Base-by-base conservation (phyloP, 176 grass and related monocot species). In the Lolium perenne region DNA sequence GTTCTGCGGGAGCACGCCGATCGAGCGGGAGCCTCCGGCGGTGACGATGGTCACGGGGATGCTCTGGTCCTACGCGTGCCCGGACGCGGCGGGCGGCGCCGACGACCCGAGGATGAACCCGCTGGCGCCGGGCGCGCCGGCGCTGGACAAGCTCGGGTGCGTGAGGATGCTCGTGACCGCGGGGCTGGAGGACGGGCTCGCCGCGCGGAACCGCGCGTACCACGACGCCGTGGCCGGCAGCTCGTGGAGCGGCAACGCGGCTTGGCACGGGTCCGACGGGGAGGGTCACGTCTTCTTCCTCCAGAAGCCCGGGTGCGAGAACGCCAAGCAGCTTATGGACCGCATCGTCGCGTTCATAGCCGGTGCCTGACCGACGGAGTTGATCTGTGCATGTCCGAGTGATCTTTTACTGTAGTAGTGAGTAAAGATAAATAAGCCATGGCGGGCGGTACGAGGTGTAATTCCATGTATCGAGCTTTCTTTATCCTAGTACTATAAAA, bases 1-100 rank as follows among this genome's bases (percentile, higher is more conserved):
- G 79, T 87, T 93, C 80, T 58, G 85, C 1, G 88, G 84, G 20
- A 90, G 14, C 18, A 21, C 43, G 54, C 48, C 45, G 15, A n/a
- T 92, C 22, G 64, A 61, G 8, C 61, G 83, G 10, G 72, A 95
- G 80, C 55, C 80, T 7, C 59, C 38, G 60, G 53, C 17, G 7
- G 54, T 11, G 7, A 79, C 70, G 41, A 57, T 66, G 78, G 26
- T 5, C 54, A 55, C 78, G 38, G 49, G 77, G 35, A 63, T 23
- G 85, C 55, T 88, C 62, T 92, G 90, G 90, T 84, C 78, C 63
- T 75, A 92, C 82, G 90, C 87, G 78, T 92, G 90, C 86, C 86
- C 82, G 0, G 62, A 29, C 7, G 64, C 86, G 40, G 83, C 32
- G n/a, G 54, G 48, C 82, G 32, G 32, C 32, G 32, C 32, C 32